Conservation (phyloP, 2,329 filamentous ascomycete species). For the Fusarium torreyae region DNA sequence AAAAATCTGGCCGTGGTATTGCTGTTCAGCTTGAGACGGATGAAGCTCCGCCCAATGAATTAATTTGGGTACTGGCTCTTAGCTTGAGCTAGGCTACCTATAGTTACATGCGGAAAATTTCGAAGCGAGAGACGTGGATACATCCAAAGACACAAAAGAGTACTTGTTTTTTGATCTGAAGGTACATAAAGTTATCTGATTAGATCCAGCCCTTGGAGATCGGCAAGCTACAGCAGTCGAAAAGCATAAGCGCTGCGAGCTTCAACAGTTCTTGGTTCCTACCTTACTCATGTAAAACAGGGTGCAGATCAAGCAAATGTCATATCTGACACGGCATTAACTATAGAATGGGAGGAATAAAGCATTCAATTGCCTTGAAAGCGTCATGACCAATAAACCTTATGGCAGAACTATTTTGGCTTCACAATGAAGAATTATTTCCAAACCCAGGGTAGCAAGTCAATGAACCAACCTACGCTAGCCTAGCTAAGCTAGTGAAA, state of each 20-base stretch:
- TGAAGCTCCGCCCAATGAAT: no score
- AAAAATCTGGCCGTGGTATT: no score
- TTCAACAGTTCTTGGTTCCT: not conserved
- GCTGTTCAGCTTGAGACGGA: no score
- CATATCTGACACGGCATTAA: no score
- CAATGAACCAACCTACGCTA: slow-evolving; percentile 17
- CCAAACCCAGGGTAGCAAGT: slow-evolving; percentile 7
- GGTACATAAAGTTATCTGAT: slow-evolving; percentile 37
- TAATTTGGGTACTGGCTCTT: no score
- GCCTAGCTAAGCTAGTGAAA: slow-evolving; percentile 15
- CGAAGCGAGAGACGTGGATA: slow-evolving; percentile 1
- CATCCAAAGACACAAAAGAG: not conserved
- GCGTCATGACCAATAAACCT: no score
- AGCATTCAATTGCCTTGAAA: no score
- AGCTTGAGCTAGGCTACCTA: no score
- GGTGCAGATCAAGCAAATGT: no score
- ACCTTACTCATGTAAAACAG: no score
- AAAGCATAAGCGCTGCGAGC: not conserved
- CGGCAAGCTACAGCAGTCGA: not conserved
- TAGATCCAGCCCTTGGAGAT: slow-evolving; percentile 28
- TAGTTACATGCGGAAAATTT: slow-evolving; percentile 4
- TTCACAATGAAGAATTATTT: not conserved
- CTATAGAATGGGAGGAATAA: no score
- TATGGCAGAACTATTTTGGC: not conserved
- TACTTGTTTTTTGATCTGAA: slow-evolving; percentile 9